These are phyloP conservation scores for Striga hermonthica DNA, from an alignment of 305 asterid species.

Conservation along the genomic window DNA sequence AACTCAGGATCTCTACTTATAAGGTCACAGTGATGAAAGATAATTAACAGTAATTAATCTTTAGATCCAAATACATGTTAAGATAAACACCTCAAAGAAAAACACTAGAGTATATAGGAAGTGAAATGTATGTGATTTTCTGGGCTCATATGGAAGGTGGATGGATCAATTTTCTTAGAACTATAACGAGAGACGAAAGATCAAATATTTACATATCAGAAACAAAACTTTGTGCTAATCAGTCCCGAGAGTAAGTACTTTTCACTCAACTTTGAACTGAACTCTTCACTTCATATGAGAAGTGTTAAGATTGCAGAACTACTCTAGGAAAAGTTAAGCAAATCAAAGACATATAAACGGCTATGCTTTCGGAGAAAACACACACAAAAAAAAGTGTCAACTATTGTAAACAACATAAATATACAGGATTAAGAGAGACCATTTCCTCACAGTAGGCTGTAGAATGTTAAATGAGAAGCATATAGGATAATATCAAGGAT, in stretches of 20 bases:
- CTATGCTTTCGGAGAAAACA: conserved; percentile 1
- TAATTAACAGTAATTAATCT: conserved; percentile 10
- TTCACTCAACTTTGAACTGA: conserved; percentile 10
- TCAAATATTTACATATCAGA: too few species aligned
- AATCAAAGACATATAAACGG: background rate
- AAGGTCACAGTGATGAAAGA: conserved; percentile 23
- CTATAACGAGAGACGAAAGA: too few species aligned
- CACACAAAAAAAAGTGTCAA: conserved; percentile 18
- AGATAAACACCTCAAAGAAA: too few species aligned
- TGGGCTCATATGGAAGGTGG: too few species aligned
- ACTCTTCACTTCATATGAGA: background rate
- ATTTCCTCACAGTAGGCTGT: conserved; percentile 18
- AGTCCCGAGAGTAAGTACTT: background rate
- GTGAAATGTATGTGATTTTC: too few species aligned
- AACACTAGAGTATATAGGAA: too few species aligned
- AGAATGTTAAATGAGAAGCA: conserved; percentile 13
- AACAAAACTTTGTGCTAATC: background rate
- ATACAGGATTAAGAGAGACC: conserved; percentile 15
- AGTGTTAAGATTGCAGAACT: background rate
- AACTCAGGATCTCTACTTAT: background rate
- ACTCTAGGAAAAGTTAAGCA: too few species aligned
- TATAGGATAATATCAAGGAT: conserved; percentile 31
- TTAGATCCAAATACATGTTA: conserved; percentile 19
- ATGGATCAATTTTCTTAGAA: too few species aligned
- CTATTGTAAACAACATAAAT: conserved; percentile 5